A percentile compares a stretch with the other conserved stretches of the same genome.
These are phyloP conservation scores for Monascus purpureus DNA, from an alignment of 495 filamentous ascomycete species.

Conservation along the genomic window DNA sequence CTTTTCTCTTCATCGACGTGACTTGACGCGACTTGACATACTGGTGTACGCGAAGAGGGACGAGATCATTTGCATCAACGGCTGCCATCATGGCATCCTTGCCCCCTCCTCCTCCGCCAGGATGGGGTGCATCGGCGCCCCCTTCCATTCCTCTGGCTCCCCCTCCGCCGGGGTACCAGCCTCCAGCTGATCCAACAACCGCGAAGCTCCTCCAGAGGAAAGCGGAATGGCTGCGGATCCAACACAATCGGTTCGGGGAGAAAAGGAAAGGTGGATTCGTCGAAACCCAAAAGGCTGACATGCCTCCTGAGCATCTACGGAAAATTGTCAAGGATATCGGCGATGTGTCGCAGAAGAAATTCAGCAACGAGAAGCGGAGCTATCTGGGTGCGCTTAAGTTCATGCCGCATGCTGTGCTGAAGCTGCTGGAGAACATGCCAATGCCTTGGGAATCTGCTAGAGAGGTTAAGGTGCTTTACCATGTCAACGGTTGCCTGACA, in stretches of 20 bases:
- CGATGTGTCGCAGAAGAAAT: slow-evolving; percentile 98
- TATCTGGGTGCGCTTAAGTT: slow-evolving; percentile 97
- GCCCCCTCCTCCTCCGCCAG: slow-evolving; percentile 64
- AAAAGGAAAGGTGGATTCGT: slow-evolving; percentile 93
- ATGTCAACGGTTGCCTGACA: slow-evolving; percentile 95
- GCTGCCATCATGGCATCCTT: slow-evolving; percentile 57
- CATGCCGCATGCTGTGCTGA: slow-evolving; percentile 99
- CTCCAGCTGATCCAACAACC: slow-evolving; percentile 70
- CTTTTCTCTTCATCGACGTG: slow-evolving; percentile 11
- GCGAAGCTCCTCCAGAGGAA: slow-evolving; percentile 98
- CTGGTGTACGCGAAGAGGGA: slow-evolving; percentile 18
- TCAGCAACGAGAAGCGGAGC: slow-evolving; percentile 95
- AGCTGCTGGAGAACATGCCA: slow-evolving; percentile 98
- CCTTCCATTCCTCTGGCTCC: slow-evolving; percentile 64
- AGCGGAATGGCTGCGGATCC: slow-evolving; percentile 91
- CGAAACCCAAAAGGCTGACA: slow-evolving; percentile 95
- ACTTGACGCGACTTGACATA: slow-evolving; percentile 26
- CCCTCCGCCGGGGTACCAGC: slow-evolving; percentile 80
- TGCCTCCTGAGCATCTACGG: slow-evolving; percentile 95
- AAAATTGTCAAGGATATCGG: slow-evolving; percentile 99
- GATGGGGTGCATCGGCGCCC: slow-evolving; percentile 56
- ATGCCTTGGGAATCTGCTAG: slow-evolving; percentile 98
- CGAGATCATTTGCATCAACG: slow-evolving; percentile 13
- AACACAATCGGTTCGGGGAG: slow-evolving; percentile 89
- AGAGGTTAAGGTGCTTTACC: slow-evolving; percentile 96